phyloP scores from a whole-genome alignment of 1,284 basidiomycete genomes.

The Phellinidium pouzarii region DNA sequence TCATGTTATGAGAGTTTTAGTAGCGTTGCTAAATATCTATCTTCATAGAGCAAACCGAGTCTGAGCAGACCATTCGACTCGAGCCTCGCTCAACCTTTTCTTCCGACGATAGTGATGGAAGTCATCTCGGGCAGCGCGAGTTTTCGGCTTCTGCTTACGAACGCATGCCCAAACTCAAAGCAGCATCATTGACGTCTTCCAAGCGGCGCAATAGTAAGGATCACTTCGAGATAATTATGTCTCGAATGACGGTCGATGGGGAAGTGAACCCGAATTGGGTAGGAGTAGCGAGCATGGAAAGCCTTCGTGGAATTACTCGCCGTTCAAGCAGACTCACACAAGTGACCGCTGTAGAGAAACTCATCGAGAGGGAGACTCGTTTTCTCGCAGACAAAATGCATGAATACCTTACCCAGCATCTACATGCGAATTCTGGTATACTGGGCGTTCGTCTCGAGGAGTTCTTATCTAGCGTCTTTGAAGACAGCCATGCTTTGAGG shows the following conservation, averaged over 20 bases:
- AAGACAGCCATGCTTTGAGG: constrained; percentile 1
- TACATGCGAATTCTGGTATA: background rate
- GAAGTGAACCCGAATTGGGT: constrained; percentile 1
- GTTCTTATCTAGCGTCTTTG: background rate
- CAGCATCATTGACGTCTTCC: background rate
- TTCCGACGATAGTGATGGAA: background rate
- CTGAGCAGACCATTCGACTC: constrained; percentile 2
- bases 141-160: constrained; percentile 3
- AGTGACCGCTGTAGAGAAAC: constrained; percentile 2
- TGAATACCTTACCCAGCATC: background rate
- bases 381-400: constrained; percentile 2
- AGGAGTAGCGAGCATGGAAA: constrained; percentile 7
- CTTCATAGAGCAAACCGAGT: background rate
- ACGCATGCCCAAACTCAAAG: constrained; percentile 5
- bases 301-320: constrained; percentile 1
- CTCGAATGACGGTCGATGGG: constrained; percentile 3
- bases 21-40: background rate
- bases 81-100: background rate
- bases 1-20: background rate
- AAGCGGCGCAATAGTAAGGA: constrained; percentile 5
- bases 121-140: constrained; percentile 7
- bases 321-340: background rate
- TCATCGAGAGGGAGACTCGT: background rate
- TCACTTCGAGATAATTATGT: constrained; percentile 2
- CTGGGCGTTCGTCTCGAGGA: background rate